A percentile compares a stretch with the other conserved stretches of the same genome.
Conservation (phyloP, 371 early-diverging fungal genomes). For the Quaeritorhiza haematococci region DNA sequence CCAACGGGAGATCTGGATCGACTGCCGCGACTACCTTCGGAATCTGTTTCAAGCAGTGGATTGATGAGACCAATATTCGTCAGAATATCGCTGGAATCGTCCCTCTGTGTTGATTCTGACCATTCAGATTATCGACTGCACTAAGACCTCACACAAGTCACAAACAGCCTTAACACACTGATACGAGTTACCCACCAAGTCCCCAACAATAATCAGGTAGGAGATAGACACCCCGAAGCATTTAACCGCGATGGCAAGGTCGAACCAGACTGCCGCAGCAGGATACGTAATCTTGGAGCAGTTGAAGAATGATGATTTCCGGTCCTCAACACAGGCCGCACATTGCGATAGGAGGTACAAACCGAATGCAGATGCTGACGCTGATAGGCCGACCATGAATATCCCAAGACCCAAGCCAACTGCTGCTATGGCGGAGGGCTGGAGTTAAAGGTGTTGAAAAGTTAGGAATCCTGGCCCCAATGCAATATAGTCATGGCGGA, state of each 20-base stretch:
- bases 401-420: slow-evolving; percentile 83
- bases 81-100: not conserved
- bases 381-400: slow-evolving; percentile 71
- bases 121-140: not conserved
- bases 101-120: too few relatives aligned
- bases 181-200: slow-evolving; percentile 51
- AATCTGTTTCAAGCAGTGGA: slow-evolving; percentile 7
- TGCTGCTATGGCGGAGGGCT: slow-evolving; percentile 70
- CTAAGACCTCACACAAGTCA: not conserved
- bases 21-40: slow-evolving; percentile 30
- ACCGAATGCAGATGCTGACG: slow-evolving; percentile 70
- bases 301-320: slow-evolving; percentile 84
- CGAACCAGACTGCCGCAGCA: slow-evolving; percentile 81
- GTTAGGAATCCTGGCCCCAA: not conserved
- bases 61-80: not conserved
- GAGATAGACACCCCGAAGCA: slow-evolving; percentile 99
- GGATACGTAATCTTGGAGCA: slow-evolving; percentile 91
- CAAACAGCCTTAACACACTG: not conserved
- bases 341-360: slow-evolving; percentile 66
- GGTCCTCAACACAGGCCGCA: slow-evolving; percentile 66
- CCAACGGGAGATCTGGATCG: slow-evolving; percentile 13
- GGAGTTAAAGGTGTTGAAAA: not conserved
- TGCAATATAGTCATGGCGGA: not conserved
- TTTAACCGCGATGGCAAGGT: slow-evolving; percentile 96
- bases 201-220: slow-evolving; percentile 97